Percentiles rank a stretch among this genome's conserved stretches.
Conservation (phyloP, 805 yeast genomes). For the Wickerhamiella domercqiae region DNA sequence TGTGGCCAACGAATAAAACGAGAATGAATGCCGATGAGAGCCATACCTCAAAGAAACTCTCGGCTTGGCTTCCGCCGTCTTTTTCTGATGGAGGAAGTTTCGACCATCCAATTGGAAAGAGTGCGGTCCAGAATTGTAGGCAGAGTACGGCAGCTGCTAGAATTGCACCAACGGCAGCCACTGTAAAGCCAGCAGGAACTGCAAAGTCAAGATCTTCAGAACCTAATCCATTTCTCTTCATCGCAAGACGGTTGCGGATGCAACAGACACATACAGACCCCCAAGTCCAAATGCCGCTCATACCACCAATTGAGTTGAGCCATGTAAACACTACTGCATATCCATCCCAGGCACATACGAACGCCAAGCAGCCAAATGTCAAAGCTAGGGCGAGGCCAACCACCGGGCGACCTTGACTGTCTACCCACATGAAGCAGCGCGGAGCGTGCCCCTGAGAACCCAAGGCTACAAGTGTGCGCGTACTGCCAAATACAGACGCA, state of each 20-base stretch:
- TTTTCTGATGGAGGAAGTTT: constrained; percentile 5
- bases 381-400: constrained; percentile 38
- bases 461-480: constrained; percentile 49
- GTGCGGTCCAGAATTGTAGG: constrained; percentile 64
- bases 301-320: constrained; percentile 49
- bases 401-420: constrained; percentile 53
- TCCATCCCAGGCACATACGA: constrained; percentile 39
- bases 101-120: constrained; percentile 41
- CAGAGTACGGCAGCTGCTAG: constrained; percentile 41
- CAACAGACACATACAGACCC: constrained; percentile 43
- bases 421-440: constrained; percentile 41
- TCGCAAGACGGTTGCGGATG: constrained; percentile 48
- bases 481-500: constrained; percentile 53
- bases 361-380: constrained; percentile 40
- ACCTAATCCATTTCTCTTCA: constrained; percentile 43
- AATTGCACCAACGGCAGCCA: constrained; percentile 44
- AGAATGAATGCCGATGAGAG: constrained; percentile 50
- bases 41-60: constrained; percentile 48
- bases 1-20: constrained; percentile 32
- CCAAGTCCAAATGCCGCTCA: constrained; percentile 51
- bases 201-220: constrained; percentile 48
- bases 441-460: constrained; percentile 54
- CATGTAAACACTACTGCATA: constrained; percentile 46
- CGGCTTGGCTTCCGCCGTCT: constrained; percentile 31
- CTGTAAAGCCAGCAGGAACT: constrained; percentile 47